Base-by-base conservation (phyloP, 2,329 filamentous ascomycete genomes). In the Exophiala sp. region DNA sequence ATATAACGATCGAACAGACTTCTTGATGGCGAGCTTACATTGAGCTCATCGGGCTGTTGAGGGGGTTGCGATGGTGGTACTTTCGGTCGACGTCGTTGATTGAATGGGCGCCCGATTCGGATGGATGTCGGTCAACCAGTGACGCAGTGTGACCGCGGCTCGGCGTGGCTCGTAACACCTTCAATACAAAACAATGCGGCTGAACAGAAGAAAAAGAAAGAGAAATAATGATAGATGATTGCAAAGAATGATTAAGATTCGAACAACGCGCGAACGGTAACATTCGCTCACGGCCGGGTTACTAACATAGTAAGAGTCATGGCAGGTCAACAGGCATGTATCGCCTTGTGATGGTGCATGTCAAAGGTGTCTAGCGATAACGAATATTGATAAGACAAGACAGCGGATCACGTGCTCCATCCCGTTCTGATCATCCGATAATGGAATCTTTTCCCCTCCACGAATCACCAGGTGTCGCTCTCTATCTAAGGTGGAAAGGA, bases 161-260 rank as follows among this genome's bases (percentile, higher is more conserved):
- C 40, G 34, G 32, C 33, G 16, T 16, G 36, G 12, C 35, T 38
- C 10, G 35, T 38, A 12, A 38, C 35, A 21, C 34, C 35, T 8
- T 35, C 7, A 51, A 51, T 32, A 51, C 11, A 38, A 46, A 41
- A 35, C 33, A 33, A 24, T 9, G 45, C 29, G 45, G 46, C n/a
- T 44, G 11, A 24, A 42, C 20, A 44, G 44, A 18, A 45, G n/a
- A 50, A 35, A 43, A 43, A 24, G 11, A 33, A 33, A 47, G 41
- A 44, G 29, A 52, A 41, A 47, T 52, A 47, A 47, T 32, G 50
- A 52, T 52, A 52, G 21, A 35, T 52, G 35, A 41, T 32, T 40
- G 18, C 10, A 39, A 33, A 20, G 20, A 46, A 21, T 39, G 14
- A 39, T 16, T n/a, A 5, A 32, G 21, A 43, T n/a, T 29, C 21